A percentile compares a stretch with the other conserved stretches of the same genome.
These are phyloP conservation scores for Ophiognomonia clavigignenti-juglandacearum DNA, from an alignment of 2,329 filamentous ascomycete genomes.

Conservation along the genomic window DNA sequence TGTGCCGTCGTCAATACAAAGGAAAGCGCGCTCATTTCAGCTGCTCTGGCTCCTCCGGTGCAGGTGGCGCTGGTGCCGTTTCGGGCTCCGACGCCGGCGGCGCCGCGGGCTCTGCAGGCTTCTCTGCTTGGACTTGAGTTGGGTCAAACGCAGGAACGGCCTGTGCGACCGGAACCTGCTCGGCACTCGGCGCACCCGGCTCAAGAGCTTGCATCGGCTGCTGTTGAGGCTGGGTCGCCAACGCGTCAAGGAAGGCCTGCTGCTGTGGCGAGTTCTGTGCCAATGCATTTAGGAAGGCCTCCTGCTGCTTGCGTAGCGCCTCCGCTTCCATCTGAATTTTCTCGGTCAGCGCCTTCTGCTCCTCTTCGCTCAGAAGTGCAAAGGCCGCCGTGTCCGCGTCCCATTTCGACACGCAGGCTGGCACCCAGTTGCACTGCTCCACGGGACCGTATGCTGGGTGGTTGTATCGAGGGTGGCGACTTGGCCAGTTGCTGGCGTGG, in stretches of 20 bases:
- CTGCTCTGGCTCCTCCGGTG: no score
- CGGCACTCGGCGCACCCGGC: no score
- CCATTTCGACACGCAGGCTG: conserved; percentile 60
- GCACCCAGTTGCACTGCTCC: conserved; percentile 66
- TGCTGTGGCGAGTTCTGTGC: conserved; percentile 9
- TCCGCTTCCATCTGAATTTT: conserved; percentile 27
- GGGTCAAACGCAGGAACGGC: no score
- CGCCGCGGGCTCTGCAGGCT: no score
- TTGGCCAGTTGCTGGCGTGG: conserved; percentile 69
- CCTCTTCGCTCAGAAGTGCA: conserved; percentile 51
- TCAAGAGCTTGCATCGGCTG: no score
- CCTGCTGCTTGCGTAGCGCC: conserved; percentile 21
- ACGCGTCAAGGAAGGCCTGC: conserved; percentile 10
- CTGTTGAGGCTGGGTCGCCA: conserved; percentile 5
- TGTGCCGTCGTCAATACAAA: no score
- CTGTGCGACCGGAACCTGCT: no score
- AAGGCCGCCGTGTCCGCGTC: conserved; percentile 60
- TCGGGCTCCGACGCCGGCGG: no score
- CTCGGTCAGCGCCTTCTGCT: conserved; percentile 48
- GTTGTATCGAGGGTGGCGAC: conserved; percentile 58
- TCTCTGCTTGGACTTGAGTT: no score
- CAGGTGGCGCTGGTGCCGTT: no score
- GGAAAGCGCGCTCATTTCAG: no score
- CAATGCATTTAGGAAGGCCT: conserved; percentile 12
- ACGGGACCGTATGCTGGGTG: conserved; percentile 68